Evolutionary conservation across 345 rosid genomes (phyloP).

Genomic region (Sapria himalayana): DNA sequence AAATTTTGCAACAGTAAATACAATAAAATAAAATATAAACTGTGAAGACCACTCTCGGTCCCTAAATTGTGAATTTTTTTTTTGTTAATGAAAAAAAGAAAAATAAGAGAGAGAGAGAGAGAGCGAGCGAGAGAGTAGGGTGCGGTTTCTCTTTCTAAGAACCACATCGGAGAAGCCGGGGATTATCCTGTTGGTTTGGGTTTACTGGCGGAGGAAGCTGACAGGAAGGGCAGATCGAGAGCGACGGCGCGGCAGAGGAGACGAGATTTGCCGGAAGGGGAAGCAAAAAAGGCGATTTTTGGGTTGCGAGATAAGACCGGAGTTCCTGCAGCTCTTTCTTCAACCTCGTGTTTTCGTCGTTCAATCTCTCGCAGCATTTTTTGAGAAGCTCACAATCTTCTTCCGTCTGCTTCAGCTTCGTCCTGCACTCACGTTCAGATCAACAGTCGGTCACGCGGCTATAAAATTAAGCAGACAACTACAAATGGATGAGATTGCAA

Average conservation of each 20-base stretch:
- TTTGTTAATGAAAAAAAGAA: too few relatives aligned
- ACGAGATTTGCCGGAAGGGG: conserved; percentile 14
- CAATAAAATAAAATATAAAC: too few relatives aligned
- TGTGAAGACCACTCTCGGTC: too few relatives aligned
- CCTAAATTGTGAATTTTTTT: too few relatives aligned
- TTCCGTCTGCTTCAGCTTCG: conserved; percentile 50
- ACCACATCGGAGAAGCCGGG: too few relatives aligned
- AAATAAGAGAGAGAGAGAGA: too few relatives aligned
- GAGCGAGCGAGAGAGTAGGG: too few relatives aligned
- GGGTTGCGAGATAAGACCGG: conserved; percentile 17
- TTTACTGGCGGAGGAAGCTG: too few relatives aligned
- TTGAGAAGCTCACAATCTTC: conserved; percentile 34
- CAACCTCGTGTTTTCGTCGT: conserved; percentile 39
- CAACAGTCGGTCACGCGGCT: not conserved
- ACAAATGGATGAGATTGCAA: not conserved
- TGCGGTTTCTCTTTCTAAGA: too few relatives aligned
- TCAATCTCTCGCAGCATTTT: conserved; percentile 33
- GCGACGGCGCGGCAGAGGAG: conserved; percentile 37
- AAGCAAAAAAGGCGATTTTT: conserved; percentile 13
- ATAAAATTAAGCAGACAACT: not conserved
- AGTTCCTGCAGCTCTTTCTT: conserved; percentile 39
- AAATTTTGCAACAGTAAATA: too few relatives aligned
- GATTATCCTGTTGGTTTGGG: too few relatives aligned
- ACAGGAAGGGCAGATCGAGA: conserved; percentile 22
- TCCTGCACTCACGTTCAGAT: conserved; percentile 12